Evolutionary conservation across 1,284 basidiomycete genomes (phyloP).

Genomic region (Phaffia rhodozyma): DNA sequence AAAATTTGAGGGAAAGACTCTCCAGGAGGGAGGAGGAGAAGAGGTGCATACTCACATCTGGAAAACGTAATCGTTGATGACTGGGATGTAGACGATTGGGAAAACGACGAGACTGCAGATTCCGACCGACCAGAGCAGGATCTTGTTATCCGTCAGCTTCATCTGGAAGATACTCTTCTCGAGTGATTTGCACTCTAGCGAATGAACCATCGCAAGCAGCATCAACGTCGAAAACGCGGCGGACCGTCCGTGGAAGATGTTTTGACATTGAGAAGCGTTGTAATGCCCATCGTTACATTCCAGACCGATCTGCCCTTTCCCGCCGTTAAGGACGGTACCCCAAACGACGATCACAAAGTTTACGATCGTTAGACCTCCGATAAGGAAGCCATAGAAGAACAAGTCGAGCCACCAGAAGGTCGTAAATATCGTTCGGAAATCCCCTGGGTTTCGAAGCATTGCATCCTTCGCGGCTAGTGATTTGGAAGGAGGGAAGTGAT

Average conservation of each 20-base stretch:
- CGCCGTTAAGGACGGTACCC: constrained; percentile 34
- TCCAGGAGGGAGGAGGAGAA: not conserved
- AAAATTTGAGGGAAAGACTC: not conserved
- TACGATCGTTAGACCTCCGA: constrained; percentile 46
- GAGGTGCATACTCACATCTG: constrained; percentile 10
- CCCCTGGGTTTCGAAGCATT: constrained; percentile 47
- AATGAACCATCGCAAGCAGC: constrained; percentile 28
- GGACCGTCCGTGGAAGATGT: constrained; percentile 46
- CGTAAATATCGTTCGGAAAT: constrained; percentile 45
- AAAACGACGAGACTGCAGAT: constrained; percentile 28
- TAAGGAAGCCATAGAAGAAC: constrained; percentile 51
- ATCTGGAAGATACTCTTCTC: constrained; percentile 37
- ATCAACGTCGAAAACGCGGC: constrained; percentile 46
- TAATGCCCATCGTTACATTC: constrained; percentile 38
- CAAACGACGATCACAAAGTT: constrained; percentile 48
- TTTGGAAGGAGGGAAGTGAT: too few relatives aligned
- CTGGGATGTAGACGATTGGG: constrained; percentile 33
- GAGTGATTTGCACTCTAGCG: constrained; percentile 34
- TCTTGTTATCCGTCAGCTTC: constrained; percentile 44
- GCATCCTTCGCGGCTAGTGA: constrained; percentile 39
- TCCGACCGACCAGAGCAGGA: constrained; percentile 42
- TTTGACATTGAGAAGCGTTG: constrained; percentile 30
- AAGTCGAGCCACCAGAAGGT: constrained; percentile 41
- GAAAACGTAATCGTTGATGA: constrained; percentile 35
- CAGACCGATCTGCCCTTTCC: constrained; percentile 40